phyloP scores from a whole-genome alignment of 352 stramenopile genomes.

The Peronosclerospora sorghi region DNA sequence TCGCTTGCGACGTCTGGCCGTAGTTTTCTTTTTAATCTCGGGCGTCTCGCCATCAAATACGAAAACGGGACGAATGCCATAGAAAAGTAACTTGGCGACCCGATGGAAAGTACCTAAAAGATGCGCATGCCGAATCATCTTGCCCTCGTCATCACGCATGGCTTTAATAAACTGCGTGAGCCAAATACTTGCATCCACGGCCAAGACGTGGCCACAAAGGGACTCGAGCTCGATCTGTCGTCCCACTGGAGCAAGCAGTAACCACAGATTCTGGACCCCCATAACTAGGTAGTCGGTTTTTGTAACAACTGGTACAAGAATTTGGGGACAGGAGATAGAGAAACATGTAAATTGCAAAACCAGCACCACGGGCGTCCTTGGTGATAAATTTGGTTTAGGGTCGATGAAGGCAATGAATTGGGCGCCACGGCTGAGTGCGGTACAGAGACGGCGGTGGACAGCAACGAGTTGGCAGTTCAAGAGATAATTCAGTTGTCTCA shows the following conservation, averaged over 20 bases:
- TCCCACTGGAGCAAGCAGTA: slow-evolving; percentile 91
- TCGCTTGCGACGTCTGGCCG: slow-evolving; percentile 43
- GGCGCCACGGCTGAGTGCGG: too few relatives aligned
- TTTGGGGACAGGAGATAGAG: too few relatives aligned
- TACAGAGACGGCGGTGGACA: too few relatives aligned
- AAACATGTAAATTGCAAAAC: too few relatives aligned
- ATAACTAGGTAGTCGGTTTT: too few relatives aligned
- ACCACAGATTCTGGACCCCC: slow-evolving; percentile 98
- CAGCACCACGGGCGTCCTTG: too few relatives aligned
- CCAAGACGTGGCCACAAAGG: slow-evolving; percentile 90
- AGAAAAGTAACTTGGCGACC: slow-evolving; percentile 91
- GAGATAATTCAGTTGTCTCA: too few relatives aligned
- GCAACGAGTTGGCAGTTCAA: too few relatives aligned
- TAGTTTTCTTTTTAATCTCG: slow-evolving; percentile 90
- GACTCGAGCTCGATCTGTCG: slow-evolving; percentile 97
- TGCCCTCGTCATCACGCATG: slow-evolving; percentile 92
- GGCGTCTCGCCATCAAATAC: slow-evolving; percentile 98
- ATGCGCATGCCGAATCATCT: slow-evolving; percentile 92
- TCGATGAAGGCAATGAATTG: too few relatives aligned
- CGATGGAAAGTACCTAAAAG: slow-evolving; percentile 90
- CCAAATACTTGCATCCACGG: slow-evolving; percentile 99
- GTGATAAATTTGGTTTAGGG: too few relatives aligned
- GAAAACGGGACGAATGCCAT: slow-evolving; percentile 95
- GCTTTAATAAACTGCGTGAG: slow-evolving; percentile 99
- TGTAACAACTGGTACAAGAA: too few relatives aligned